phyloP scores from a whole-genome alignment of 441 rosid species.

The Syzygium syzygioides region DNA sequence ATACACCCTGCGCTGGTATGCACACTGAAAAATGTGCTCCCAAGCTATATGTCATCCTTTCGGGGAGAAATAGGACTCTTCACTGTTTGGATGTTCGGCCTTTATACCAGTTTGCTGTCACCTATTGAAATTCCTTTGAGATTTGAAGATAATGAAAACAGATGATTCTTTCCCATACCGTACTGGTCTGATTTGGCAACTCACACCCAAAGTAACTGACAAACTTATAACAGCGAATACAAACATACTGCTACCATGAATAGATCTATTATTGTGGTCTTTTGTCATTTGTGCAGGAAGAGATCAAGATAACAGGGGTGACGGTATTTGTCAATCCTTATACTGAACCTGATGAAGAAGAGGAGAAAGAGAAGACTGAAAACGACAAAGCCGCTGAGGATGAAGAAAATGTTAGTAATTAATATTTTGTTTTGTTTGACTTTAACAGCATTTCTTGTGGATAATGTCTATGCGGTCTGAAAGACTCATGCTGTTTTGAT shows the following conservation, averaged over 20 bases:
- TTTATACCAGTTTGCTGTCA: neutral
- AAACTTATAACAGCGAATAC: neutral
- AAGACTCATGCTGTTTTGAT: neutral
- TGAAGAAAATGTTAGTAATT: constrained; percentile 58
- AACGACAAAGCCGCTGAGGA: constrained; percentile 40
- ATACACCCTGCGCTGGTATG: neutral
- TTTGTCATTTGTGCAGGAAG: constrained; percentile 50
- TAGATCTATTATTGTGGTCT: neutral
- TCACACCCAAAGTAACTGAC: neutral
- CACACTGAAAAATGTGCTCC: neutral
- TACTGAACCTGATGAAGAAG: constrained; percentile 77
- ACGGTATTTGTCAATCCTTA: constrained; percentile 88
- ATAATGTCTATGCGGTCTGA: neutral
- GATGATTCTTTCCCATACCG: neutral
- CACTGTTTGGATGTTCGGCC: neutral
- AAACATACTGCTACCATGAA: neutral
- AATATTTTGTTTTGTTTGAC: neutral
- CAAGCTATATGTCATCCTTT: neutral
- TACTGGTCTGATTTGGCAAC: neutral
- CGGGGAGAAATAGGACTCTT: neutral
- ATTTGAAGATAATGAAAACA: neutral
- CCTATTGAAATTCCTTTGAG: neutral
- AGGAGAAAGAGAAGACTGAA: constrained; percentile 57
- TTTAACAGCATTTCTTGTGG: neutral
- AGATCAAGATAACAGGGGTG: constrained; percentile 65